Percentiles rank a stretch among this genome's conserved stretches.
Conservation (phyloP, 257 asterid genomes). For the Solanum chaucha region DNA sequence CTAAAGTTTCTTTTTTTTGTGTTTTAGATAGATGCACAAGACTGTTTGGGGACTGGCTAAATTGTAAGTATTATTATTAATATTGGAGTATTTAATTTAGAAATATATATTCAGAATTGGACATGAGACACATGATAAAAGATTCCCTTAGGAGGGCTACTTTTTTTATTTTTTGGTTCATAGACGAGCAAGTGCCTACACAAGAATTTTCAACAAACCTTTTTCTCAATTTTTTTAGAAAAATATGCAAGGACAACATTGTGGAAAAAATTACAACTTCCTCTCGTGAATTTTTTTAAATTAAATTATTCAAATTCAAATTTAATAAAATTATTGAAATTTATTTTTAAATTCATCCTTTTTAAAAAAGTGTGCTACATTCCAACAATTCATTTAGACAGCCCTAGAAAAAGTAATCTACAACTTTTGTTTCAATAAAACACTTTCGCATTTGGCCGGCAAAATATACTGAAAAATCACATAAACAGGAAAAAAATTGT, state of each 20-base stretch:
- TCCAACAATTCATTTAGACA: neutral
- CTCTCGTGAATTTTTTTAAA: neutral
- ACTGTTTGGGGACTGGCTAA: neutral
- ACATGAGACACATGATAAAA: neutral
- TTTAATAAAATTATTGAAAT: too few species aligned
- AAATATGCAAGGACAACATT: neutral
- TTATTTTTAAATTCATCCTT: too few species aligned
- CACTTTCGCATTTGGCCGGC: neutral
- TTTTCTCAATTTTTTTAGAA: neutral
- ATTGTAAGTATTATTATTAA: too few species aligned
- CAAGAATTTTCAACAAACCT: neutral
- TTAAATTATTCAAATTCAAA: too few species aligned
- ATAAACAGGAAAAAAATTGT: neutral
- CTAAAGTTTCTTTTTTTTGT: neutral
- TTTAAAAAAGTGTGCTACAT: neutral
- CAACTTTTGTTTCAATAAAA: neutral
- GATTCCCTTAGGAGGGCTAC: neutral
- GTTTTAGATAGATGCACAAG: neutral
- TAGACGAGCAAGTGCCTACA: neutral
- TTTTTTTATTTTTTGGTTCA: neutral
- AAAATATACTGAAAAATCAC: neutral
- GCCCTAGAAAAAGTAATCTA: neutral
- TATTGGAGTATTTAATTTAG: too few species aligned
- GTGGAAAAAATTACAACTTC: neutral
- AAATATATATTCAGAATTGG: neutral